Conservation (phyloP, 805 yeast genomes). For the Soucietia sequanensis region DNA sequence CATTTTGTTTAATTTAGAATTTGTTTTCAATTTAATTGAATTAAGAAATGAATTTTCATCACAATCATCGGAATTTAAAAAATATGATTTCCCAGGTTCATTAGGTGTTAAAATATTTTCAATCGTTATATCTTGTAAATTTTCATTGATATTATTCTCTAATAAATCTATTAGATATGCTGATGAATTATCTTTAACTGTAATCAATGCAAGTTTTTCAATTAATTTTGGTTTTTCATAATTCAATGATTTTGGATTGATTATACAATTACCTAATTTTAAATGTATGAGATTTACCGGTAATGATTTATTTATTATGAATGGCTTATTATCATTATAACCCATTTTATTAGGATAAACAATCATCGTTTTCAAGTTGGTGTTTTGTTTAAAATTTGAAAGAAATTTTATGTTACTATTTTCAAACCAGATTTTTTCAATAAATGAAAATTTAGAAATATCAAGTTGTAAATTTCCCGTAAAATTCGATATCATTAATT, state of each 20-base stretch:
- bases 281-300: slow-evolving; percentile 11
- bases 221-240: slow-evolving; percentile 2
- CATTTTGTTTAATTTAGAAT: too few species aligned
- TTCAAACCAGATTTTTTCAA: slow-evolving; percentile 16
- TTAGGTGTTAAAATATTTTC: not conserved
- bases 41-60: not conserved
- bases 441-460: slow-evolving; percentile 6
- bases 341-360: slow-evolving; percentile 16
- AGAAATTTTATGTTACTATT: slow-evolving; percentile 13
- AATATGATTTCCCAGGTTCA: too few species aligned
- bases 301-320: slow-evolving; percentile 7
- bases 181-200: slow-evolving; percentile 2
- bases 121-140: not conserved
- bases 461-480: slow-evolving; percentile 11
- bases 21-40: not conserved
- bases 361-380: slow-evolving; percentile 4
- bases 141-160: not conserved
- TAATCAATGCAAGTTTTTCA: not conserved
- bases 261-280: slow-evolving; percentile 10
- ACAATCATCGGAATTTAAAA: not conserved
- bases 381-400: slow-evolving; percentile 3
- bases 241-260: slow-evolving; percentile 1
- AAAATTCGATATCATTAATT: slow-evolving; percentile 10
- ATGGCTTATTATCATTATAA: slow-evolving; percentile 9
- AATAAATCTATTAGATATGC: not conserved